These are phyloP conservation scores for Rhodotorula babjevae DNA, from an alignment of 768 basidiomycete species.

Conservation along the genomic window DNA sequence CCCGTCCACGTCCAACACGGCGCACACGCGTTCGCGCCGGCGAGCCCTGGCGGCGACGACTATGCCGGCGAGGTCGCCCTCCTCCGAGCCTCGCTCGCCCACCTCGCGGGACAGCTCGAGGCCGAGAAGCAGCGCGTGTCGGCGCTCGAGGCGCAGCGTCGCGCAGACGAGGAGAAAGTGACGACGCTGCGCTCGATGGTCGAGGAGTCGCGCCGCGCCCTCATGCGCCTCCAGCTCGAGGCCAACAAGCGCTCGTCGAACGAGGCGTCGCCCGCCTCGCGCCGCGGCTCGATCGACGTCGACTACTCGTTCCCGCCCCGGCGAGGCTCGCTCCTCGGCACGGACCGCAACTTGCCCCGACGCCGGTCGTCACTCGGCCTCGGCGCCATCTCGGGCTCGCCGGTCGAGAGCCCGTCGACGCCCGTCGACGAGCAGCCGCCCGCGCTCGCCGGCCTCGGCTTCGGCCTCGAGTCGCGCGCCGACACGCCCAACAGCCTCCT, in stretches of 20 bases:
- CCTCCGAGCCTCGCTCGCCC: conserved; percentile 26
- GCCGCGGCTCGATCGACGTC: conserved; percentile 7
- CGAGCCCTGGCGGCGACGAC: conserved; percentile 4
- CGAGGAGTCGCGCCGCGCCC: conserved; percentile 37
- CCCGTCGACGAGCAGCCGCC: neutral
- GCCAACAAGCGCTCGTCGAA: neutral
- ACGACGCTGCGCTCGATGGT: conserved; percentile 32
- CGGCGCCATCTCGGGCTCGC: conserved; percentile 22
- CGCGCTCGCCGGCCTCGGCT: conserved; percentile 23
- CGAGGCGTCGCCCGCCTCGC: neutral
- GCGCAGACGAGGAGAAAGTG: conserved; percentile 37
- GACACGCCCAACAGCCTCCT: neutral
- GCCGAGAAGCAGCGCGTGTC: conserved; percentile 17
- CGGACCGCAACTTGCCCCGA: neutral
- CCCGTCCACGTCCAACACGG: conserved; percentile 5
- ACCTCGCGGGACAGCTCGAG: conserved; percentile 31
- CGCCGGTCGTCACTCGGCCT: conserved; percentile 33
- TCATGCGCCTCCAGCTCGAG: conserved; percentile 39
- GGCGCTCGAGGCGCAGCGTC: conserved; percentile 20
- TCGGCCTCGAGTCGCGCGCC: conserved; percentile 11
- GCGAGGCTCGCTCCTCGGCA: conserved; percentile 15
- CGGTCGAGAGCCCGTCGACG: neutral
- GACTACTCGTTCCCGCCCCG: conserved; percentile 25
- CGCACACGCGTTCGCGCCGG: neutral
- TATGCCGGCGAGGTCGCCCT: conserved; percentile 19